Evolutionary conservation across 768 basidiomycete genomes (phyloP).

Genomic region (Plicaturopsis crispa): DNA sequence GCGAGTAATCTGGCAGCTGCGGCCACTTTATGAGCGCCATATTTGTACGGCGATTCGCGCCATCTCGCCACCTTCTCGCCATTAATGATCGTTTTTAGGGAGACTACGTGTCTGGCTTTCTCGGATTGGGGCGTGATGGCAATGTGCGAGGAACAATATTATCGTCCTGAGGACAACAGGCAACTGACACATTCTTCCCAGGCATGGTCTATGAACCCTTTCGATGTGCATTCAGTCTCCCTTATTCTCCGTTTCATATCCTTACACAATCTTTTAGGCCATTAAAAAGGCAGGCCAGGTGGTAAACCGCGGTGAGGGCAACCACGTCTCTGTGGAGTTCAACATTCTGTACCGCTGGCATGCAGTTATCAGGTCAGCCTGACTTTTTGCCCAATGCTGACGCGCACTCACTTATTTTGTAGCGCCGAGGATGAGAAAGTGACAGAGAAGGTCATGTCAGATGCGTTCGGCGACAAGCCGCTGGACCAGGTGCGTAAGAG

Average conservation of each 20-base stretch:
- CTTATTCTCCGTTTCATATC: neutral
- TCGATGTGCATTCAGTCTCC: too few species aligned
- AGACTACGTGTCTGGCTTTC: slow-evolving; percentile 52
- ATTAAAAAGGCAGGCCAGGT: slow-evolving; percentile 3
- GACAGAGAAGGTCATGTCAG: too few species aligned
- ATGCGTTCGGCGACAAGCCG: too few species aligned
- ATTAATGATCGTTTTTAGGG: neutral
- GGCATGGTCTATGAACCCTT: too few species aligned
- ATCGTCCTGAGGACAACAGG: slow-evolving; percentile 42
- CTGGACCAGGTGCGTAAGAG: too few species aligned
- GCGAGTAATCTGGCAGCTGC: slow-evolving; percentile 13
- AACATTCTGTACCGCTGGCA: too few species aligned
- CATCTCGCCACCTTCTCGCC: neutral
- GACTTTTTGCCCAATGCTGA: too few species aligned
- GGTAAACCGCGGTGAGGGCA: neutral
- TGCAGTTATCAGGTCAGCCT: too few species aligned
- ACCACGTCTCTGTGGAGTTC: too few species aligned
- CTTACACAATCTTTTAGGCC: neutral
- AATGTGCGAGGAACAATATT: slow-evolving; percentile 44
- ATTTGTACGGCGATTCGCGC: slow-evolving; percentile 22
- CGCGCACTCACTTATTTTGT: too few species aligned
- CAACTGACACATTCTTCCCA: too few species aligned
- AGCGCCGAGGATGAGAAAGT: too few species aligned
- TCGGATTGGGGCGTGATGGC: slow-evolving; percentile 45
- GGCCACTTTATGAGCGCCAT: slow-evolving; percentile 49